These are phyloP conservation scores for Epichloe brachyelytri DNA, from an alignment of 2,329 filamentous ascomycete species.

Conservation along the genomic window DNA sequence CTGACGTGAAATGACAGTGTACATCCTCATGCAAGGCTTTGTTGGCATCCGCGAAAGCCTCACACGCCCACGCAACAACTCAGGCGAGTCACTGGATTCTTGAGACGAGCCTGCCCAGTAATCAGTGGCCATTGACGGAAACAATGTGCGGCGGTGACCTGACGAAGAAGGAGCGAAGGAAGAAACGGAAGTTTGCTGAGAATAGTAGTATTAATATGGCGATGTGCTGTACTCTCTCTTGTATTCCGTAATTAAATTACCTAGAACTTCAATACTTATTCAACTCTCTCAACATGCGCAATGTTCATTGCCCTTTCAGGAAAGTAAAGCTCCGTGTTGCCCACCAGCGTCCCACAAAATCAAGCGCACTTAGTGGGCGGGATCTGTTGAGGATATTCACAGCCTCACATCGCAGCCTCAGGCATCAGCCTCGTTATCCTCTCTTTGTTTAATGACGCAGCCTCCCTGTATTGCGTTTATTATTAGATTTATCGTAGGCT, in stretches of 20 bases:
- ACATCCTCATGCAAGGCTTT: conserved; percentile 35
- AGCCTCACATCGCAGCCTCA: no score
- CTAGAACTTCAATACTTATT: conserved; percentile 6
- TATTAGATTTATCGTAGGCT: no score
- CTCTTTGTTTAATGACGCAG: no score
- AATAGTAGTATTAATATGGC: neutral
- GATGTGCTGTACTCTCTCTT: neutral
- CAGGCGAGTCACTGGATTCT: conserved; percentile 9
- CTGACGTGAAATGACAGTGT: conserved; percentile 24
- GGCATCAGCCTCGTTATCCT: no score
- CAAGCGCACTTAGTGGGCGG: neutral
- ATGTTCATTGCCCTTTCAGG: neutral
- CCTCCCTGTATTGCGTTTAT: no score
- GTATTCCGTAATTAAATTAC: conserved; percentile 2
- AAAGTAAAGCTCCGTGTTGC: neutral
- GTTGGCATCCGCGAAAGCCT: conserved; percentile 34
- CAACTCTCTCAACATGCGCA: neutral
- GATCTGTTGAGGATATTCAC: no score
- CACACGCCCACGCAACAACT: conserved; percentile 14
- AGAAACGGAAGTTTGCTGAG: neutral
- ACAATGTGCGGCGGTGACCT: neutral
- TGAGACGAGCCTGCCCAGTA: neutral
- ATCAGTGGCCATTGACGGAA: no score
- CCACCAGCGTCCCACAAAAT: neutral
- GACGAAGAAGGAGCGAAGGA: no score